A percentile compares a stretch with the other conserved stretches of the same genome.
These are phyloP conservation scores for Kokia cookei DNA, from an alignment of 441 rosid genomes.

Conservation along the genomic window DNA sequence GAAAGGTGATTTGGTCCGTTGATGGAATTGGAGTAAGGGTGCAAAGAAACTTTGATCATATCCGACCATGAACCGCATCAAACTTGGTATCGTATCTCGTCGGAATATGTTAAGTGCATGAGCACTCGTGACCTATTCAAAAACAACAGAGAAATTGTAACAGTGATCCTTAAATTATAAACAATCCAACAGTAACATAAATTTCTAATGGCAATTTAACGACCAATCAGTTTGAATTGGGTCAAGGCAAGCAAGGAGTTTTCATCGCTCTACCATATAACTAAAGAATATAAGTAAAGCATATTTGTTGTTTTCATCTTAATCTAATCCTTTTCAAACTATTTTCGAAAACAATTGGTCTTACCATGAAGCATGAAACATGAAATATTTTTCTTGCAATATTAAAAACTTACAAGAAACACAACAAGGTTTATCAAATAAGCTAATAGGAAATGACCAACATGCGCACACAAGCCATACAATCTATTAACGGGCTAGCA, in stretches of 20 bases:
- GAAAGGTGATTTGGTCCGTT: constrained; percentile 49
- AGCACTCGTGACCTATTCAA: constrained; percentile 52
- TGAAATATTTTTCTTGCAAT: no score
- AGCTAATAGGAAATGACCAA: no score
- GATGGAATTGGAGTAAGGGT: constrained; percentile 49
- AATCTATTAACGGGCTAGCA: not conserved
- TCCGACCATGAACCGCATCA: constrained; percentile 34
- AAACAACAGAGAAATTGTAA: not conserved
- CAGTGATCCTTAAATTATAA: no score
- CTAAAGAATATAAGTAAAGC: not conserved
- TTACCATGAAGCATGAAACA: not conserved
- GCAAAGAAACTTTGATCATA: constrained; percentile 31
- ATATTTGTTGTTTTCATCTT: not conserved
- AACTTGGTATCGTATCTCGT: constrained; percentile 36
- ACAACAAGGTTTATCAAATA: not conserved
- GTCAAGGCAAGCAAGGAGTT: not conserved
- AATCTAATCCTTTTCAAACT: not conserved
- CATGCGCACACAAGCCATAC: no score
- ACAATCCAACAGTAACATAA: no score
- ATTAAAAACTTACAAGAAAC: not conserved
- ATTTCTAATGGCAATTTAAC: no score
- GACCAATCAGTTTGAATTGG: not conserved
- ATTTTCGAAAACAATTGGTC: not conserved
- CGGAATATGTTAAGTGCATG: constrained; percentile 52
- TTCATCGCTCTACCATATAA: not conserved